phyloP scores from a whole-genome alignment of 306 rosid species.

The Erythrophleum fordii region DNA sequence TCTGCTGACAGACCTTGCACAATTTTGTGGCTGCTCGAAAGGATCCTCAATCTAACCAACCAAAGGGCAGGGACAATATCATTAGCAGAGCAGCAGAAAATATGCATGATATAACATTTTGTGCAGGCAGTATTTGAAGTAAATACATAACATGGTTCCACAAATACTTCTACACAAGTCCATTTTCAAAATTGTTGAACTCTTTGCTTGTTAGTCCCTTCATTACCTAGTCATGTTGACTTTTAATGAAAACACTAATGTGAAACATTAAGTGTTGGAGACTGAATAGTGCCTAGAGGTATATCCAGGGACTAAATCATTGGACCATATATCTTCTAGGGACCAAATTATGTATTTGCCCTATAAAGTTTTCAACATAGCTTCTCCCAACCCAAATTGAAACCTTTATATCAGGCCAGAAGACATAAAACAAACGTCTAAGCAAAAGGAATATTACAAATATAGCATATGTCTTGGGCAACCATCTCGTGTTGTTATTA shows the following conservation, averaged over 20 bases:
- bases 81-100: constrained; percentile 35
- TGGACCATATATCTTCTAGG: not conserved
- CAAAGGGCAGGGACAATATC: constrained; percentile 37
- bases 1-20: constrained; percentile 63
- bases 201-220: too few relatives aligned
- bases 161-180: too few relatives aligned
- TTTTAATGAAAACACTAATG: not conserved
- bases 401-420: not conserved
- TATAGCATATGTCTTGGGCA: constrained; percentile 73
- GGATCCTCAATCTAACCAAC: constrained; percentile 88
- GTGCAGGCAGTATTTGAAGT: not conserved
- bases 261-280: not conserved
- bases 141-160: not conserved
- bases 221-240: not conserved
- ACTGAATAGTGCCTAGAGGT: not conserved
- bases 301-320: not conserved
- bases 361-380: not conserved
- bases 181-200: not conserved
- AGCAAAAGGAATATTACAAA: constrained; percentile 60
- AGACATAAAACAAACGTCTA: constrained; percentile 10
- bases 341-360: too few relatives aligned
- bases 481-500: constrained; percentile 69
- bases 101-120: not conserved
- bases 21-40: constrained; percentile 78
- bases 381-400: constrained; percentile 9